Evolutionary conservation across 1,139 yeast species (phyloP).

Genomic region (Geotrichum phurueaensis): DNA sequence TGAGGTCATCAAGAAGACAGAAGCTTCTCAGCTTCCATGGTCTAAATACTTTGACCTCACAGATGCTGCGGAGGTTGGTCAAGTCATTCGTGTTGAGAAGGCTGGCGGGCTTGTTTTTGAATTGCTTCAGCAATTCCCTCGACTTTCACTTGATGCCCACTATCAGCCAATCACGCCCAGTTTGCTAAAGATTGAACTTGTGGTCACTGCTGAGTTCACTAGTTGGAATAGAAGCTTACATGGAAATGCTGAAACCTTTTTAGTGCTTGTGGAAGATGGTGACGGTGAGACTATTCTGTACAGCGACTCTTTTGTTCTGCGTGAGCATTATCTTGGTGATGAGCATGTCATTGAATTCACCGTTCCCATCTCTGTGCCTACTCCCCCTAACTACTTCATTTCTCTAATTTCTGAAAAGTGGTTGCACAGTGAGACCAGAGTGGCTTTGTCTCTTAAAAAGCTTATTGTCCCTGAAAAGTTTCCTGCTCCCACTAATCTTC

Average conservation of each 20-base stretch:
- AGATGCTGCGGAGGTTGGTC: conserved; percentile 71
- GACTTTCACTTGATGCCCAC: conserved; percentile 49
- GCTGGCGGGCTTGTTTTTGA: conserved; percentile 59
- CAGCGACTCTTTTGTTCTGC: conserved; percentile 50
- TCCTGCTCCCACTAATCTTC: conserved; percentile 54
- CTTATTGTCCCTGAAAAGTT: conserved; percentile 63
- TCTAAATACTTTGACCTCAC: conserved; percentile 59
- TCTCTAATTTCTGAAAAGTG: conserved; percentile 73
- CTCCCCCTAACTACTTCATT: conserved; percentile 74
- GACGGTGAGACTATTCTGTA: conserved; percentile 72
- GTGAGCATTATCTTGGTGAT: conserved; percentile 43
- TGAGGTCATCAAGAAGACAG: conserved; percentile 68
- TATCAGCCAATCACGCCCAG: conserved; percentile 75
- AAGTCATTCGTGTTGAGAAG: conserved; percentile 68
- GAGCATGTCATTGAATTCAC: conserved; percentile 61
- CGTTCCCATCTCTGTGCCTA: conserved; percentile 51
- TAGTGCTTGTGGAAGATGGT: conserved; percentile 72
- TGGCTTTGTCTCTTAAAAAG: conserved; percentile 54
- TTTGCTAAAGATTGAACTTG: conserved; percentile 59
- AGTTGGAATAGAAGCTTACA: conserved; percentile 65
- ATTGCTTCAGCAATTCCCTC: conserved; percentile 67
- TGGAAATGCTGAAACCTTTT: conserved; percentile 59
- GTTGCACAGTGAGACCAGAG: conserved; percentile 66
- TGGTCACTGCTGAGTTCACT: conserved; percentile 59
- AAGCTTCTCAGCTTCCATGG: conserved; percentile 82